Evolutionary conservation across 1,284 basidiomycete species (phyloP), one percentile per base, ranked within the genome.

Genomic region (Rhodotorula sp.): DNA sequence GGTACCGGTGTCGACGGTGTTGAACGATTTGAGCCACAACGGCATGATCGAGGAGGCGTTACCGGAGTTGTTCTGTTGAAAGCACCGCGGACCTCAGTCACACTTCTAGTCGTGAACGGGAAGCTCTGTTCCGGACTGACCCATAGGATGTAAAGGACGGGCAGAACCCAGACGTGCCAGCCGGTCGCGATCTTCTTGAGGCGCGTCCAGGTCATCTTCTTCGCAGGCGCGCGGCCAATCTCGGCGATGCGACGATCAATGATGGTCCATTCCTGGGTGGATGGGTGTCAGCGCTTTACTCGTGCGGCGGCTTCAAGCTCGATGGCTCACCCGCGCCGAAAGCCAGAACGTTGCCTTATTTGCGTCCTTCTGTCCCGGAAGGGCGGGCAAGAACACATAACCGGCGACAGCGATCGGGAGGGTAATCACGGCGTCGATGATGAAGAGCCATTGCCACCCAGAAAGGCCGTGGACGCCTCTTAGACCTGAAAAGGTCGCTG

Each of bases 381-480:
- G 74, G 21, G 71, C 77, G 3, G 90, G 90, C 76, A 91, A 90
- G n/a, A 90, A 83, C 39, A 88, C 77, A 76, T 89, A 89, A 0
- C 89, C 90, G 77, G 62, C 88, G 68, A 90, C 87, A 0, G 89
- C 62, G 26, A 64, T 64, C 14, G 62, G 88, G 10, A 91, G 80
- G 2, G 89, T 90, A 64, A 91, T 89, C 20, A 89, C 81, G 3
- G 89, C 89, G 77, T 91, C 89, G 51, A 91, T 86, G 71, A 90
- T 87, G 79, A 90, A 76, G 85, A 90, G 61, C 67, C 89, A 90
- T 78, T 87, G 84, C 87, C 89, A 91, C 23, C 88, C 88, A 74
- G 86, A 87, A 15, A 87, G 82, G 23, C 88, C 87, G n/a, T 81
- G 81, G 51, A 80, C 78, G 5, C 88, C 89, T 66, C 87, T 86